A percentile compares a stretch with the other conserved stretches of the same genome.
phyloP scores from a whole-genome alignment of 805 yeast genomes.

The Monosporozyma aerobia region DNA sequence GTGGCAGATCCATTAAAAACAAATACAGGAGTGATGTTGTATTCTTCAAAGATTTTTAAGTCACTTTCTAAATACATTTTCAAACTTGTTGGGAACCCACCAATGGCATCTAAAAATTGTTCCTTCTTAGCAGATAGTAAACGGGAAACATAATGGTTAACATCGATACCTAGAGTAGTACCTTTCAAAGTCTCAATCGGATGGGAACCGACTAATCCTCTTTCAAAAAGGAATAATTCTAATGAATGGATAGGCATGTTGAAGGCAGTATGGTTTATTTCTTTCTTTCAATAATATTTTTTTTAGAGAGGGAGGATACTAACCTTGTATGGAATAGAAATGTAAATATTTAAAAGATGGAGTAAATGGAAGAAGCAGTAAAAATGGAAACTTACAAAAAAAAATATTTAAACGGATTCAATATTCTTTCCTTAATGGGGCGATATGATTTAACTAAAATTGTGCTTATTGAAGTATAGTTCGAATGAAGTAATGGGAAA shows the following conservation, averaged over 20 bases:
- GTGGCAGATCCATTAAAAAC: conserved; percentile 61
- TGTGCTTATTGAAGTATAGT: too few species aligned
- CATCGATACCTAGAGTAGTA: conserved; percentile 75
- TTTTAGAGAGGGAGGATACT: neutral
- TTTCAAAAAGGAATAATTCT: conserved; percentile 61
- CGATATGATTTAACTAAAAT: too few species aligned
- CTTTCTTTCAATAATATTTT: neutral
- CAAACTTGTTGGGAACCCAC: conserved; percentile 68
- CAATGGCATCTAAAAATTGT: conserved; percentile 63
- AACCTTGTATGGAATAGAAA: neutral
- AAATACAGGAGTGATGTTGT: conserved; percentile 67
- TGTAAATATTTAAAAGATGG: neutral
- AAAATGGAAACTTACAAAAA: neutral
- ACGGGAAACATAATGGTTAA: conserved; percentile 63
- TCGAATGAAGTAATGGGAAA: too few species aligned
- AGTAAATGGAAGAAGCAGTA: neutral
- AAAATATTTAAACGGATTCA: neutral
- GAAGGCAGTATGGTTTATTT: neutral
- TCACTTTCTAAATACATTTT: conserved; percentile 50
- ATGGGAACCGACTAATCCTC: conserved; percentile 48
- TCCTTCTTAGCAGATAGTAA: conserved; percentile 55
- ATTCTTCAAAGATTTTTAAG: conserved; percentile 47
- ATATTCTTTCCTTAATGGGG: too few species aligned
- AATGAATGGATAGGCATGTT: conserved; percentile 44
- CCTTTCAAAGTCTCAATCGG: conserved; percentile 58